phyloP scores from a whole-genome alignment of 305 asterid genomes.

The Fraxinus latifolia region DNA sequence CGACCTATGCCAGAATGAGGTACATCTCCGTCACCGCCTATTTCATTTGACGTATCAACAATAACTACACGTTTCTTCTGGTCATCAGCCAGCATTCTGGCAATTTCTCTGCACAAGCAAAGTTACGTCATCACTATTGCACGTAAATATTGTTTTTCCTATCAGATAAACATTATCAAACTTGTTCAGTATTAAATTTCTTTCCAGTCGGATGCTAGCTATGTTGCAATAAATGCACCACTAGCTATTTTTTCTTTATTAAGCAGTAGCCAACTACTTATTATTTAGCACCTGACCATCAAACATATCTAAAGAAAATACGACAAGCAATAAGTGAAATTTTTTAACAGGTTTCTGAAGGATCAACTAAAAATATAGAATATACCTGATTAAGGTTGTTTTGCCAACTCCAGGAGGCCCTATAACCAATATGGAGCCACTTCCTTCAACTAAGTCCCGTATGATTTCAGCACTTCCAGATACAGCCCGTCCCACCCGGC shows the following conservation, averaged over 20 bases:
- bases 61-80: conserved; percentile 85
- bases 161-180: not conserved
- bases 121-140: conserved; percentile 3
- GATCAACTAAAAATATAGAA: not conserved
- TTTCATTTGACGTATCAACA: conserved; percentile 96
- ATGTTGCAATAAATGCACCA: not conserved
- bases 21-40: conserved; percentile 96
- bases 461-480: conserved; percentile 98
- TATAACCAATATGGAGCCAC: conserved; percentile 89
- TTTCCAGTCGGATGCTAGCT: not conserved
- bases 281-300: not conserved
- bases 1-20: conserved; percentile 97
- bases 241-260: not conserved
- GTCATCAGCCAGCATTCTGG: conserved; percentile 91
- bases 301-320: not conserved
- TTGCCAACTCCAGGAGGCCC: conserved; percentile 99
- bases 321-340: not conserved
- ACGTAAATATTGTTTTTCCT: not conserved
- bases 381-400: conserved; percentile 91
- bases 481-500: conserved; percentile 97
- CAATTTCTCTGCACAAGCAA: conserved; percentile 67
- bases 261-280: not conserved
- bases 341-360: not conserved
- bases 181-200: not conserved
- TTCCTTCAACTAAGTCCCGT: conserved; percentile 78